Conservation (phyloP, 768 basidiomycete species). For the Leccinum boreale region DNA sequence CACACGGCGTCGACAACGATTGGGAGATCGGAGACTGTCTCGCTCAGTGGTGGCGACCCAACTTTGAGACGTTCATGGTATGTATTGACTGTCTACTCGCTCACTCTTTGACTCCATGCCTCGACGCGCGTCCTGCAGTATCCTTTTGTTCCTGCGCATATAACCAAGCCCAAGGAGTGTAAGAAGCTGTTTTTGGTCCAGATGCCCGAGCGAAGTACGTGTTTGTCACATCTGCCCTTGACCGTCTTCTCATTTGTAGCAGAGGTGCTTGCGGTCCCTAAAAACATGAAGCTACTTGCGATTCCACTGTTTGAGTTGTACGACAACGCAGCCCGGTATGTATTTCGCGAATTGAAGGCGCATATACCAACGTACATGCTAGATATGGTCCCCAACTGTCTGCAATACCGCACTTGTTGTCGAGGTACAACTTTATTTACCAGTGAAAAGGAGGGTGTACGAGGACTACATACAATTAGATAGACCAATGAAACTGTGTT, state of each 20-base stretch:
- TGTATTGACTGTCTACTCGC: slow-evolving; percentile 27
- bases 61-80: slow-evolving; percentile 99
- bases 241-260: background rate
- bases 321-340: slow-evolving; percentile 88
- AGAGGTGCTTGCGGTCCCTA: slow-evolving; percentile 96
- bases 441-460: slow-evolving; percentile 38
- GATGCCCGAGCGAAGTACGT: slow-evolving; percentile 91
- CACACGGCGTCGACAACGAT: slow-evolving; percentile 77
- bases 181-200: slow-evolving; percentile 95
- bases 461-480: background rate
- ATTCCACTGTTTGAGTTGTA: slow-evolving; percentile 97
- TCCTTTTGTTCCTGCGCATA: slow-evolving; percentile 91
- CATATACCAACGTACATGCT: background rate
- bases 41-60: slow-evolving; percentile 98
- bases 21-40: slow-evolving; percentile 97
- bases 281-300: slow-evolving; percentile 98
- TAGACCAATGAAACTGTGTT: background rate
- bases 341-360: background rate
- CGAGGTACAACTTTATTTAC: slow-evolving; percentile 82
- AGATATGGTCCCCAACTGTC: slow-evolving; percentile 92
- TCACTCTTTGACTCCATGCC: background rate
- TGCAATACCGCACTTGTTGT: slow-evolving; percentile 89
- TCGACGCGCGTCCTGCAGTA: slow-evolving; percentile 50
- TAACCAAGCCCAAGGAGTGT: slow-evolving; percentile 97
- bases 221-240: background rate